These are phyloP conservation scores for Malassezia pachydermatis DNA, from an alignment of 1,284 basidiomycete genomes.

Conservation along the genomic window DNA sequence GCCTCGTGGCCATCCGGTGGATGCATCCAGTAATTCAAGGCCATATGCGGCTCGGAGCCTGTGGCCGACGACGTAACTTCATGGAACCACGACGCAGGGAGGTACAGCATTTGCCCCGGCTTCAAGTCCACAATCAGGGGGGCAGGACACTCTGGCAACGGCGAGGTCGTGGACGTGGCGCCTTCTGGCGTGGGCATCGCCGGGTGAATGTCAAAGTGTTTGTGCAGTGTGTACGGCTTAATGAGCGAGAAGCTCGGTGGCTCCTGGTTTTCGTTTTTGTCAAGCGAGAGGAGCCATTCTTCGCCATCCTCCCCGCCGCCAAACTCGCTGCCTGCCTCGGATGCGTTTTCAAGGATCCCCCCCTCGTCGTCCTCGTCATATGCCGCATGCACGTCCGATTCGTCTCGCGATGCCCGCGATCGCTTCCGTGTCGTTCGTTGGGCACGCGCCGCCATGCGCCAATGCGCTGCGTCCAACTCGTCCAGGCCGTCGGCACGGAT, in stretches of 20 bases:
- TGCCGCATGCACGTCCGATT: conserved; percentile 16
- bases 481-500: conserved; percentile 37
- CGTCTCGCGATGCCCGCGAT: not conserved
- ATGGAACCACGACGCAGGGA: conserved; percentile 46
- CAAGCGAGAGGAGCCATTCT: conserved; percentile 13
- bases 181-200: conserved; percentile 14
- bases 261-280: conserved; percentile 21
- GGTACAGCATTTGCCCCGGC: conserved; percentile 46
- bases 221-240: conserved; percentile 28
- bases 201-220: conserved; percentile 23
- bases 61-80: conserved; percentile 38
- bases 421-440: not conserved
- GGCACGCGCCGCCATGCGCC: conserved; percentile 20
- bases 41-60: conserved; percentile 34
- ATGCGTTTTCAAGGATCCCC: conserved; percentile 9
- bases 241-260: conserved; percentile 42
- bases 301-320: conserved; percentile 25
- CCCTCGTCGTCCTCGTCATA: conserved; percentile 21
- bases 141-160: conserved; percentile 28
- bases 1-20: conserved; percentile 33
- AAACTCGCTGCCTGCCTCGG: conserved; percentile 2
- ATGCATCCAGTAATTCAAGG: conserved; percentile 47
- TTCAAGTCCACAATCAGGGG: conserved; percentile 37
- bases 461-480: conserved; percentile 36
- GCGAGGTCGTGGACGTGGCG: not conserved